Base-by-base conservation (phyloP, 1,139 yeast species). In the Candida glucosophila region DNA sequence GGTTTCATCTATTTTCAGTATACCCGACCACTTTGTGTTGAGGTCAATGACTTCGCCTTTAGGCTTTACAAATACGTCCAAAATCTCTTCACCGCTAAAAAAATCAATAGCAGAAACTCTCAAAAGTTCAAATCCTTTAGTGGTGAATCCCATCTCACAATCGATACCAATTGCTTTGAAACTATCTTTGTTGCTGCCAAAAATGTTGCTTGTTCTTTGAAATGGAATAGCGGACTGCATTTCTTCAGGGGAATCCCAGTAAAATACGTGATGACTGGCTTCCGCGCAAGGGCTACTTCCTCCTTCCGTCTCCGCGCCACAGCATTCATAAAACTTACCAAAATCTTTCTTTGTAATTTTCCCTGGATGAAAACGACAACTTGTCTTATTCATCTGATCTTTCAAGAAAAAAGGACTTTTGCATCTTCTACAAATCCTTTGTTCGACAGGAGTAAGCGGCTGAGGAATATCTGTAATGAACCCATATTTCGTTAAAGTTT, bases 111-210 rank as follows among this genome's bases (percentile, higher is more conserved):
- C 73, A 1, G 96, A 85, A 10, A 86, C 62, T 35, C 96, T 64
- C 37, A 88, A 72, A 36, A 88, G 61, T 50, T 90, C 98, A 54
- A 85, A 77, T 0, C 98, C 98, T 26, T 61, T 53, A 0, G 90
- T 68, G 1, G 98, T 88, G 47, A 71, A 90, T 1, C 92, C 94
- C 98, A 90, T 90, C 48, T 90, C 98, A 57, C 98, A 92, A 53
- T 90, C 98, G 19, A 90, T 49, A 0, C 95, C 95, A 14, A 81
- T 60, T 0, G 88, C 94, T 36, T 65, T 65, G 20, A 49, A 44
- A 7, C 45, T 37, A 16, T 47, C 44, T 5, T 36, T 37, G 6
- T 32, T 41, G 10, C 22, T 27, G 12, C 24, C 41, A 35, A 41
- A 50, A 2, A 44, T 28, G 1, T 44, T 44, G 3, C 28, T 49